These are phyloP conservation scores for Phialemonium atrogriseum DNA, from an alignment of 2,329 filamentous ascomycete species.

Conservation along the genomic window DNA sequence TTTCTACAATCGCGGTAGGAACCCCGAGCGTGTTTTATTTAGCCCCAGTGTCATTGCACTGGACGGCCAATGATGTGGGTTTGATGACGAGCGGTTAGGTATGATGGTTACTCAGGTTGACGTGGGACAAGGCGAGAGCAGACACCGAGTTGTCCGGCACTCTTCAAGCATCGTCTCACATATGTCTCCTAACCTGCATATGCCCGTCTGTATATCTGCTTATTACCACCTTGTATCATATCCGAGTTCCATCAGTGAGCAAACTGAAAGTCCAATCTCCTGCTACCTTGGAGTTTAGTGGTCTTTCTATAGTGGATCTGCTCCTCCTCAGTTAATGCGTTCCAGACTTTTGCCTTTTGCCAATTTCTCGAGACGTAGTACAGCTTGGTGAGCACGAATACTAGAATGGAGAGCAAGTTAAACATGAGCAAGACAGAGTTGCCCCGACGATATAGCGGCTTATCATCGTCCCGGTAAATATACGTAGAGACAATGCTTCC, in stretches of 20 bases:
- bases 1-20: too few relatives aligned
- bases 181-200: too few relatives aligned
- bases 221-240: too few relatives aligned
- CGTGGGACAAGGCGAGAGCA: too few relatives aligned
- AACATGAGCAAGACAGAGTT: conserved; percentile 16
- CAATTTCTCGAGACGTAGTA: conserved; percentile 45
- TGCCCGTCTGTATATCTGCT: too few relatives aligned
- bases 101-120: too few relatives aligned
- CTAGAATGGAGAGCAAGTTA: conserved; percentile 35
- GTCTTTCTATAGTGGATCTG: conserved; percentile 21
- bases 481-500: conserved; percentile 18
- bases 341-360: conserved; percentile 35
- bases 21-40: too few relatives aligned
- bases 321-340: conserved; percentile 34
- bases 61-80: too few relatives aligned
- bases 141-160: too few relatives aligned
- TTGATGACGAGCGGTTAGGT: too few relatives aligned
- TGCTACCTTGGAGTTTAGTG: conserved; percentile 34
- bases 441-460: conserved; percentile 10
- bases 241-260: conserved; percentile 8
- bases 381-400: conserved; percentile 39
- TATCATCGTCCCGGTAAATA: conserved; percentile 24
- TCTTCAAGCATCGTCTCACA: too few relatives aligned
- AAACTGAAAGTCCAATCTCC: conserved; percentile 33
- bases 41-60: too few relatives aligned